Evolutionary conservation across 2,329 filamentous ascomycete species (phyloP).

Genomic region (Graphilbum fragrans): DNA sequence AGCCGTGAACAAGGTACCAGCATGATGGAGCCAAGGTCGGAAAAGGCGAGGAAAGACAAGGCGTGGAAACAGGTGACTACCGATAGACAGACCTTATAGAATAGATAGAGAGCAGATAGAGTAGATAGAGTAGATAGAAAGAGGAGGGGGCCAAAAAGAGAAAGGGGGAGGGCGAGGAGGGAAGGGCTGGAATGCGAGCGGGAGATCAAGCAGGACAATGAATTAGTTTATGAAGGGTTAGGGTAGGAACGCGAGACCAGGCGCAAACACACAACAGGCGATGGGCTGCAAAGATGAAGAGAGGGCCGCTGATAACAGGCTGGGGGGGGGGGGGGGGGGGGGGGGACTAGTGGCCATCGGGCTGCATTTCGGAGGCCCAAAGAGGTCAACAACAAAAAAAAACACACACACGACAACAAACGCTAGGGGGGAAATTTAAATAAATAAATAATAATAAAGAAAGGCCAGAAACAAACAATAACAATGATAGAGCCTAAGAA

Average conservation of each 20-base stretch:
- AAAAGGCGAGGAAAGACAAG: not conserved
- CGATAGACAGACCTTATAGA: not conserved
- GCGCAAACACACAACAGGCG: too few species aligned
- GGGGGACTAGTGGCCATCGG: not conserved
- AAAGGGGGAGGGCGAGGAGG: not conserved
- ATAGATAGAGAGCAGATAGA: not conserved
- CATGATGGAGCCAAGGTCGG: not conserved
- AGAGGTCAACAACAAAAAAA: not conserved
- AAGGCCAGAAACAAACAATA: not conserved
- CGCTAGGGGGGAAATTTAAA: not conserved
- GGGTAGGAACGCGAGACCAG: too few species aligned
- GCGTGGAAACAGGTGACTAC: too few species aligned
- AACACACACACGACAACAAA: not conserved
- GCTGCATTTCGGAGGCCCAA: too few species aligned
- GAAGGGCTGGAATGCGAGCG: too few species aligned
- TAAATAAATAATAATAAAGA: not conserved
- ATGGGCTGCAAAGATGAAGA: too few species aligned
- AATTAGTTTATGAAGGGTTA: too few species aligned
- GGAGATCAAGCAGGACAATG: too few species aligned
- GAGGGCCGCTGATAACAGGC: too few species aligned
- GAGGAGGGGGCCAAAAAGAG: not conserved
- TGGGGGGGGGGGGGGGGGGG: not conserved
- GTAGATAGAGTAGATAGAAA: not conserved
- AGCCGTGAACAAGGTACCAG: too few species aligned
- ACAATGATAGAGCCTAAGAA: too few species aligned